Conservation (phyloP, 331 rosid species). For the Prunus yedoensis region DNA sequence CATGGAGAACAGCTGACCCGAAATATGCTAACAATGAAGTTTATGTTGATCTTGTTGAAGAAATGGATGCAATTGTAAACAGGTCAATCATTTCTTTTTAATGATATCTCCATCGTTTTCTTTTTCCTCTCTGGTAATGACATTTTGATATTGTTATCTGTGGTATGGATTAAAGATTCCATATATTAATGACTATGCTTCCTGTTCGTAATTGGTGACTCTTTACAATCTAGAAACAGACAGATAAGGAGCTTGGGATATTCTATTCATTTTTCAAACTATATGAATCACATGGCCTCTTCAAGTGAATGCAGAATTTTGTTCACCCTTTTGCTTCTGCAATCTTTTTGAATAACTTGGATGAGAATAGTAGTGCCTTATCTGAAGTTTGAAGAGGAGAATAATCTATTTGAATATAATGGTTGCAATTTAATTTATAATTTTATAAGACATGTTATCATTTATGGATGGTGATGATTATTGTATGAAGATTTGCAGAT, state of each 20-base stretch:
- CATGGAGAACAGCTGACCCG: constrained; percentile 74
- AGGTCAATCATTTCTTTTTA: constrained; percentile 37
- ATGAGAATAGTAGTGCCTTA: neutral
- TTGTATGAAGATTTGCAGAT: neutral
- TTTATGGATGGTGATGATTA: neutral
- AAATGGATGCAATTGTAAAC: constrained; percentile 82
- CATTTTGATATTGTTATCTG: neutral
- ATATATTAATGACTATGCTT: neutral
- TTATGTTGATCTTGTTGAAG: constrained; percentile 88
- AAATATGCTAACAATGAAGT: constrained; percentile 84
- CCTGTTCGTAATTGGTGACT: neutral
- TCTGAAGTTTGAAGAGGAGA: neutral
- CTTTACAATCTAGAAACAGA: neutral
- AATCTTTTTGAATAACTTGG: neutral
- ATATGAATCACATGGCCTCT: neutral
- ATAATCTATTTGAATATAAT: neutral
- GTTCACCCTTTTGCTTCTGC: neutral
- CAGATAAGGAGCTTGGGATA: neutral
- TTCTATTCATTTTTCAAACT: neutral
- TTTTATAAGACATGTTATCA: neutral
- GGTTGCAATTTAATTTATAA: neutral
- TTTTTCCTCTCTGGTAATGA: neutral
- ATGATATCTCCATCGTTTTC: neutral
- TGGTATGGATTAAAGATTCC: neutral
- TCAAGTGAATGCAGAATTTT: neutral